Base-by-base conservation (phyloP, 2,329 filamentous ascomycete genomes). In the Colletotrichum spinosum region DNA sequence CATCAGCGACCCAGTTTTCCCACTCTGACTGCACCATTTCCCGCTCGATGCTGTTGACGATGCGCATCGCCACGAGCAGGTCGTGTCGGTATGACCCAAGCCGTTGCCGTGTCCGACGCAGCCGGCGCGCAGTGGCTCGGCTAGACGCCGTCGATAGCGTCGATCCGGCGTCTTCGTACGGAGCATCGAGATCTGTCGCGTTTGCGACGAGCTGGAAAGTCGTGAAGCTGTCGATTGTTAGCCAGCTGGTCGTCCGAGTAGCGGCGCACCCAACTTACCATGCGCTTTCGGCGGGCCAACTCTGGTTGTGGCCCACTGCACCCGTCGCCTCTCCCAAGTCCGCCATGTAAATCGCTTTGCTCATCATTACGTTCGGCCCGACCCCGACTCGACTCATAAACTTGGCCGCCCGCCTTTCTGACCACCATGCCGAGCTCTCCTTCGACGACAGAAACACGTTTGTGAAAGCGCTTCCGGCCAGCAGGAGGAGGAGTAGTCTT, bases 21-120 rank as follows among this genome's bases (percentile, higher is more conserved):
- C 94, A 99, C 77, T 97, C 95, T 0, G 91, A 91, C 72, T 89
- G 87, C 58, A 98, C 78, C 76, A 97, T 90, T 76, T 97, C 94
- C 64, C 87, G 86, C 81, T 98, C 96, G 35, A 98, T 89, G 62
- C 86, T 90, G 78, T 98, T 97, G 67, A 98, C 90, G 2, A 97
- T 88, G 5, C 94, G 89, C 81, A 98, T 89, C 6, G 94, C 94
- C 6, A 99, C 94, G 2, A 98, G 81, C 17, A 99, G 83, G 74
- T 98, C 94, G 76, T 99, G 93, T 3, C 96, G 86, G 75, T 97
- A 96, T 2, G 88, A 83, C 1, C 92, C 95, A 0, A 99, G 86
- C 33, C 90, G 87, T 77, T 97, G 92, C 9, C 95, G 87, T n/a
- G 93, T 93, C 44, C 90, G 88, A 54, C 92, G 88, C 38, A 98